Base-by-base conservation (phyloP, 345 rosid species). In the Sisymbrium altissimum region DNA sequence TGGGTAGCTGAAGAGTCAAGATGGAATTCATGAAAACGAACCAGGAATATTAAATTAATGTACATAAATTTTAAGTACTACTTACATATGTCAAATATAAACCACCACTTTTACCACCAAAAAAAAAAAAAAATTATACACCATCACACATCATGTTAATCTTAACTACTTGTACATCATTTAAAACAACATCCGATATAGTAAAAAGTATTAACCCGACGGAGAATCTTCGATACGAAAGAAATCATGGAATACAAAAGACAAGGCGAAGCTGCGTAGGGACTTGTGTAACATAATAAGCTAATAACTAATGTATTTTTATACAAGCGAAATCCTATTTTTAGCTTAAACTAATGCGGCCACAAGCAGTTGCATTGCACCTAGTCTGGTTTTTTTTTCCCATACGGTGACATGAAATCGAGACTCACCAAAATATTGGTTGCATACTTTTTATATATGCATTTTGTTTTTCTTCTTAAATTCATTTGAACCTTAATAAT, bases 1-100 rank as follows among this genome's bases (percentile, higher is more conserved):
- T 75, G 69, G 57, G 74, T 50, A 50, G 73, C 55, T 11, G 73
- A 75, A 61, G 79, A 60, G 73, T 59, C 68, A 50, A 14, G 55
- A 36, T 39, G 32, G 25, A 55, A 36, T 9, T 4, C 10, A 19
- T 23, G 53, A 60, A 60, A 49, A 49, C 40, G 66, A 75, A 30
- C 29, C 23, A 49, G 21, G 69, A 59, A 75, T 66, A 72, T 54
- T 33, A 39, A 27, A 17, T 32, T 21, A 23, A 21, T 17, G 4
- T 50, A 23, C 11, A 48, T 13, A 5, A 23, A 23, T 50, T 19
- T 15, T 50, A 40, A 12, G 25, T 14, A 14, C 5, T 5, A 9
- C 45, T 4, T 71, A 17, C 18, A 17, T 29, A 33, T 43, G 64
- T 64, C 48, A 64, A 14, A 11, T n/a, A n/a, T n/a, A n/a, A n/a